Evolutionary conservation across 2,329 filamentous ascomycete species (phyloP).

Genomic region (Colletotrichum liaoningense): DNA sequence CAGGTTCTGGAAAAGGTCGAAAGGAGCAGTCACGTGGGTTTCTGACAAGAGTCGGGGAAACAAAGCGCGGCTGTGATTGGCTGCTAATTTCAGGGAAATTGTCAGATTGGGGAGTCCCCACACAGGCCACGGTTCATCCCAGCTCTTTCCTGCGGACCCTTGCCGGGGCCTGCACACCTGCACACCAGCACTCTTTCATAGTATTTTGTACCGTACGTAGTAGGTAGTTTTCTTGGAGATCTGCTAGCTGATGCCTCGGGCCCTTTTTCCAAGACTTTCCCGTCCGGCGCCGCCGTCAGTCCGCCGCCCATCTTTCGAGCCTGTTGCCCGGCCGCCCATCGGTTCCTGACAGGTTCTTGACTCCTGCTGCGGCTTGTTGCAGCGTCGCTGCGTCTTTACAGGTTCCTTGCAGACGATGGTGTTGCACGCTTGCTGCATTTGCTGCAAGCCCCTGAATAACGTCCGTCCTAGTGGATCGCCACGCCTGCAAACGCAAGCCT

Average conservation of each 20-base stretch:
- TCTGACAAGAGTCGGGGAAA: conserved; percentile 23
- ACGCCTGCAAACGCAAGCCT: conserved; percentile 26
- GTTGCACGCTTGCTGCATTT: conserved; percentile 34
- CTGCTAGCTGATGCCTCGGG: conserved; percentile 6
- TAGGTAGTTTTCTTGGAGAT: neutral
- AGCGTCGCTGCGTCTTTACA: conserved; percentile 14
- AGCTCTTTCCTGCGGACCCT: conserved; percentile 38
- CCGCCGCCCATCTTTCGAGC: conserved; percentile 20
- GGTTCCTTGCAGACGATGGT: conserved; percentile 12
- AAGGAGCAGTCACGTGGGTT: conserved; percentile 44
- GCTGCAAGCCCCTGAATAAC: conserved; percentile 37
- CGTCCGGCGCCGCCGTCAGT: conserved; percentile 28
- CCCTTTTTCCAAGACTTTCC: conserved; percentile 14
- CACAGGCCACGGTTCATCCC: conserved; percentile 35
- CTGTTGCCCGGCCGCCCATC: conserved; percentile 33
- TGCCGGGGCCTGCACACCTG: conserved; percentile 9
- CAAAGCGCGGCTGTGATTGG: conserved; percentile 36
- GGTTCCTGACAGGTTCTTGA: conserved; percentile 19
- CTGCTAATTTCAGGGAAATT: conserved; percentile 43
- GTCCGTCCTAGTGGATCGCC: conserved; percentile 30
- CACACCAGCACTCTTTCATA: neutral
- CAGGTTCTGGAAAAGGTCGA: neutral
- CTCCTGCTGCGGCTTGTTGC: conserved; percentile 25
- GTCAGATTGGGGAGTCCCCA: conserved; percentile 36
- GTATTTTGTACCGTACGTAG: neutral